A percentile compares a stretch with the other conserved stretches of the same genome.
These are phyloP conservation scores for Russula lepida DNA, from an alignment of 768 basidiomycete genomes.

Conservation along the genomic window DNA sequence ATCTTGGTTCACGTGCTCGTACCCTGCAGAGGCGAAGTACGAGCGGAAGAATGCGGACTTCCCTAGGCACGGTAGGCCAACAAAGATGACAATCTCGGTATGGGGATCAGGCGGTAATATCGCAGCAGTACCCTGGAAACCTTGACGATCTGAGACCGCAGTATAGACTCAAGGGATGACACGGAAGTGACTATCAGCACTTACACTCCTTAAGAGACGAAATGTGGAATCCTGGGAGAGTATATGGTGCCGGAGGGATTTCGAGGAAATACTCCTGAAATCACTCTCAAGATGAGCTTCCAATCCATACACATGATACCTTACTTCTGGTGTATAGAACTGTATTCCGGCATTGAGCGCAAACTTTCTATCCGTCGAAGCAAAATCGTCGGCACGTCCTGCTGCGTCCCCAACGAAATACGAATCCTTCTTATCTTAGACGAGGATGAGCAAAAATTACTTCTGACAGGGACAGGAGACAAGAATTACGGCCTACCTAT, in stretches of 20 bases:
- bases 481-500: conserved; percentile 47
- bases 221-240: conserved; percentile 64
- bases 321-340: conserved; percentile 82
- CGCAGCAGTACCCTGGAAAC: conserved; percentile 30
- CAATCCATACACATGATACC: neutral
- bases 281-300: neutral
- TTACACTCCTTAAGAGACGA: conserved; percentile 32
- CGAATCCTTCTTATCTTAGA: conserved; percentile 51
- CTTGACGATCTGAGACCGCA: conserved; percentile 43
- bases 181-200: neutral
- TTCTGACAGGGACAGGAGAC: neutral
- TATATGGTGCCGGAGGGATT: conserved; percentile 32
- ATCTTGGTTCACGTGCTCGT: conserved; percentile 86
- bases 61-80: conserved; percentile 58
- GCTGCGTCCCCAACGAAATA: conserved; percentile 91
- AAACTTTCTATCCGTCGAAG: conserved; percentile 79
- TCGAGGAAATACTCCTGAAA: conserved; percentile 73
- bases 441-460: neutral
- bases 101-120: neutral
- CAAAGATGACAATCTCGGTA: conserved; percentile 50
- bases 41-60: conserved; percentile 74
- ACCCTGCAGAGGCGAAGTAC: conserved; percentile 60
- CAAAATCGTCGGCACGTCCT: conserved; percentile 68
- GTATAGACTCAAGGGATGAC: conserved; percentile 28
- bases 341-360: conserved; percentile 65